Evolutionary conservation across 805 yeast genomes (phyloP), one percentile per base, ranked within the genome.

Genomic region (Suhomyces vadensis): DNA sequence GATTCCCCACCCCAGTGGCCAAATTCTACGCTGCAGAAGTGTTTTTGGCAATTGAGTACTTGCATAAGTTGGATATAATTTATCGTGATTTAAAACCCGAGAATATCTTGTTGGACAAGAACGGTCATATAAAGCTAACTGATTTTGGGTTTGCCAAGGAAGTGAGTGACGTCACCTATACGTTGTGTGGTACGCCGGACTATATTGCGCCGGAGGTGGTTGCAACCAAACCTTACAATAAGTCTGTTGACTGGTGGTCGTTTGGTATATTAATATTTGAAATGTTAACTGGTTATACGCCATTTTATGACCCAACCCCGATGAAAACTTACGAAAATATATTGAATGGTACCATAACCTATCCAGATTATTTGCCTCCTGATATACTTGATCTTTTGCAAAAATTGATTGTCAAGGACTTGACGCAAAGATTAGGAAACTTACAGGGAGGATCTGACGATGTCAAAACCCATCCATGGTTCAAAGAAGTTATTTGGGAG

Each of bases 141-240:
- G 84, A 79, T 58, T 79, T 79, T 58, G 84, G 84, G 4, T 79
- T 79, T 58, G 84, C 84, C 36, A 79, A 79, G 57, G 83, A 79
- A 54, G 83, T 79, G 29, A 66, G 64, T 50, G 79, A 80, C 27
- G 82, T 77, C 14, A 79, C 84, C 5, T 79, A 78, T 68, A 79
- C 84, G 1, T 71, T 79, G 48, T 79, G 84, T 61, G 84, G 84
- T 38, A 79, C 84, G 1, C 84, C 84, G 0, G 84, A 79, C 60
- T 79, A 79, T 57, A 79, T 79, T 42, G 84, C 84, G 0, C 84
- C 84, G 3, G 84, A 79, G 55, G 83, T 79, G n/a, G 79, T 79
- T 20, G 78, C 84, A 3, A 77, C 82, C 8, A 77, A 79, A 52
- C 83, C 84, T 2, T 79, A 79, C 61, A 79, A 79, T 60, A 79